A percentile compares a stretch with the other conserved stretches of the same genome.
Conservation (phyloP, 2,329 filamentous ascomycete genomes). For the Chrysosporium queenslandicum region DNA sequence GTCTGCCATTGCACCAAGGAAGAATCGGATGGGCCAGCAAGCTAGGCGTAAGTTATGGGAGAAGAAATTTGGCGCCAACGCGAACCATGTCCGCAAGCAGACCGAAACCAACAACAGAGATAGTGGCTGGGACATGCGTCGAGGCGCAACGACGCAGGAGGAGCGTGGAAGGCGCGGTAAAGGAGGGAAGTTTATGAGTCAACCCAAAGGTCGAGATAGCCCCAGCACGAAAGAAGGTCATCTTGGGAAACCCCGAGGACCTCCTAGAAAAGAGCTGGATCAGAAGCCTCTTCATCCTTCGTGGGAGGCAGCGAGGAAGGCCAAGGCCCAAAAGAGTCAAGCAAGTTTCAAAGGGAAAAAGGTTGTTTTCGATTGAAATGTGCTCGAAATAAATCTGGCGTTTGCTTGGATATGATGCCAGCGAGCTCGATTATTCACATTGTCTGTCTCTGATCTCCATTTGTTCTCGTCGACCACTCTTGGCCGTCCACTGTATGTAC, state of each 20-base stretch:
- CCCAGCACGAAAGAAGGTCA: neutral
- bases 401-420: too few species aligned
- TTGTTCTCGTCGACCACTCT: too few species aligned
- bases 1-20: conserved; percentile 37
- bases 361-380: conserved; percentile 50
- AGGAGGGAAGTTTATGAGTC: conserved; percentile 17
- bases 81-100: conserved; percentile 48
- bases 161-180: conserved; percentile 21
- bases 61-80: conserved; percentile 49
- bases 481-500: too few species aligned
- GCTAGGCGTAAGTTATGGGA: conserved; percentile 53
- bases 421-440: too few species aligned
- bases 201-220: neutral
- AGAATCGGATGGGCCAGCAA: conserved; percentile 54
- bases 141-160: conserved; percentile 41
- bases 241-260: conserved; percentile 4
- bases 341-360: conserved; percentile 52
- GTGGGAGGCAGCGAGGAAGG: conserved; percentile 53
- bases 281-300: conserved; percentile 51
- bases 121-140: conserved; percentile 49
- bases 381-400: neutral
- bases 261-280: conserved; percentile 24
- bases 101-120: conserved; percentile 33
- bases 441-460: too few species aligned
- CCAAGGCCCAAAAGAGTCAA: conserved; percentile 43